Conservation (phyloP, 306 rosid genomes). For the Cicer chorassanicum region DNA sequence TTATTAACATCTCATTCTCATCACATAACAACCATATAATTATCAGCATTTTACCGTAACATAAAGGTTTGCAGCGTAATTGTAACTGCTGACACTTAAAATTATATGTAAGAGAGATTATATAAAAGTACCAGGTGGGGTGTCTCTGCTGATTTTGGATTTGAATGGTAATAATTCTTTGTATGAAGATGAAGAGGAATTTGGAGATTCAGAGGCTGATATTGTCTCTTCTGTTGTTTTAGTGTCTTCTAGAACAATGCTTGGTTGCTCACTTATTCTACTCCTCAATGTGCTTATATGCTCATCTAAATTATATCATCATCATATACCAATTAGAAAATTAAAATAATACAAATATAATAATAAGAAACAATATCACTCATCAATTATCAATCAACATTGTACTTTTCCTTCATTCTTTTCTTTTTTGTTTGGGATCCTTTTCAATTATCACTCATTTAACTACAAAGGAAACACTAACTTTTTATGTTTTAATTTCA, state of each 20-base stretch:
- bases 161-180: conserved; percentile 44
- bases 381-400: conserved; percentile 24
- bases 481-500: conserved; percentile 28
- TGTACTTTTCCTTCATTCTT: conserved; percentile 25
- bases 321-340: conserved; percentile 12
- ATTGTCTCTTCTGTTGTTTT: conserved; percentile 58
- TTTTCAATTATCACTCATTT: conserved; percentile 30
- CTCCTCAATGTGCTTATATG: conserved; percentile 50
- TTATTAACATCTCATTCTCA: background rate
- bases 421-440: conserved; percentile 36
- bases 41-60: background rate
- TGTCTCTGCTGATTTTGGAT: conserved; percentile 46
- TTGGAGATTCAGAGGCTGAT: conserved; percentile 60
- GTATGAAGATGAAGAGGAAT: conserved; percentile 76
- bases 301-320: conserved; percentile 50
- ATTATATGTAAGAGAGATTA: background rate
- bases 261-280: conserved; percentile 53
- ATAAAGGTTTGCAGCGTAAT: background rate
- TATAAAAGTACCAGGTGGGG: conserved; percentile 47
- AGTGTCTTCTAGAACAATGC: conserved; percentile 43
- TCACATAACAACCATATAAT: background rate
- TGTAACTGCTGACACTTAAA: background rate
- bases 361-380: background rate
- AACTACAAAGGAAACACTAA: conserved; percentile 20
- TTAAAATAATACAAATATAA: background rate